These are phyloP conservation scores for Trichomonas vaginalis DNA, from an alignment of 208 protist species.

Conservation along the genomic window DNA sequence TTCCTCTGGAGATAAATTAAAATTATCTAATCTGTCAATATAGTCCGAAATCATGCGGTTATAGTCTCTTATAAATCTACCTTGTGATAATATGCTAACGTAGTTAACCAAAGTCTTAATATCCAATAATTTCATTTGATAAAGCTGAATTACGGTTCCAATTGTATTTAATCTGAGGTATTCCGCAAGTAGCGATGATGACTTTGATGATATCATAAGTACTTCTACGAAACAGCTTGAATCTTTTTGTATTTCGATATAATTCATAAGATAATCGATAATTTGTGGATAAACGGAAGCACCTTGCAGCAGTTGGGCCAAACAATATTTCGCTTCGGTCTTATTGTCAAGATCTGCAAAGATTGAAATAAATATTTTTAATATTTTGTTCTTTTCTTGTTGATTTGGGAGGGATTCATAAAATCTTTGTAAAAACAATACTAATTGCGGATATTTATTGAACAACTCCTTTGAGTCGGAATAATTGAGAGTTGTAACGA, in stretches of 20 bases:
- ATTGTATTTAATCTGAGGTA: neutral
- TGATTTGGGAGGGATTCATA: neutral
- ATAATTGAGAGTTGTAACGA: neutral
- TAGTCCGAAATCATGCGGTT: neutral
- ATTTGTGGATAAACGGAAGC: neutral
- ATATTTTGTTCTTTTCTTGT: neutral
- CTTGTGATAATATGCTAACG: neutral
- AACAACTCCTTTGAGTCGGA: neutral
- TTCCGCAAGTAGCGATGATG: neutral
- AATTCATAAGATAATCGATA: neutral
- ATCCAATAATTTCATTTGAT: neutral
- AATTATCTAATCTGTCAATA: neutral
- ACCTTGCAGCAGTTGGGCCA: neutral
- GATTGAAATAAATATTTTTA: neutral
- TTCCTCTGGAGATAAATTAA: neutral
- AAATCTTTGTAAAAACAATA: neutral
- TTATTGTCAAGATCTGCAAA: neutral
- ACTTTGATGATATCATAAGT: neutral
- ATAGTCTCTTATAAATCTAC: neutral
- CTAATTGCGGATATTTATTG: neutral
- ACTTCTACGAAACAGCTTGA: neutral
- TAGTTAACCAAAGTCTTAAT: neutral
- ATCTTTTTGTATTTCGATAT: neutral
- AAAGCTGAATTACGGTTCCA: neutral
- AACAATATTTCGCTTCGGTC: neutral